Evolutionary conservation across 2,329 filamentous ascomycete genomes (phyloP).

Genomic region (Venturia nashicola): DNA sequence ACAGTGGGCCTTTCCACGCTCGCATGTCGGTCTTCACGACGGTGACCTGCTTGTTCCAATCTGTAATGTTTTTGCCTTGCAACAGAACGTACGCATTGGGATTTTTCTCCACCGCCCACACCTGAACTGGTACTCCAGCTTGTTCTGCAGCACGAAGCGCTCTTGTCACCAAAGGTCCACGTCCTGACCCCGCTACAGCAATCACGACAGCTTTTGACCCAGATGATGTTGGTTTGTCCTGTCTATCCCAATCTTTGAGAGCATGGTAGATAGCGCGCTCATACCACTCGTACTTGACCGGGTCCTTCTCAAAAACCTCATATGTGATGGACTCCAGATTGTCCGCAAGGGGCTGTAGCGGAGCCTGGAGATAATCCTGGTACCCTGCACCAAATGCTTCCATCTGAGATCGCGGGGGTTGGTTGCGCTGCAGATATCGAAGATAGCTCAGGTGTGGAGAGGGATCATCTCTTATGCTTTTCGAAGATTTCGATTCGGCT

Average conservation of each 20-base stretch:
- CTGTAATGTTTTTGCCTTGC: constrained; percentile 66
- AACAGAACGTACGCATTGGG: constrained; percentile 93
- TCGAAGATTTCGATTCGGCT: constrained; percentile 18
- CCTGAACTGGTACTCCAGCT: constrained; percentile 65
- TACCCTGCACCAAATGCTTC: constrained; percentile 59
- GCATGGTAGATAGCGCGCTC: constrained; percentile 74
- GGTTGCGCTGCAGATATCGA: constrained; percentile 69
- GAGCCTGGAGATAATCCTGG: constrained; percentile 93
- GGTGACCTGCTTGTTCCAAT: constrained; percentile 70
- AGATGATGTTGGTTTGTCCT: constrained; percentile 63
- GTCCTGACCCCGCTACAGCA: constrained; percentile 84
- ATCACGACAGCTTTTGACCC: constrained; percentile 61
- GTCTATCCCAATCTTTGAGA: constrained; percentile 62
- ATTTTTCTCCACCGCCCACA: constrained; percentile 96
- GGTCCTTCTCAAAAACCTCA: constrained; percentile 96
- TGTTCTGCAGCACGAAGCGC: constrained; percentile 67
- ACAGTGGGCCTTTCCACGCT: constrained; percentile 73
- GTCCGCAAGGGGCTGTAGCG: constrained; percentile 85
- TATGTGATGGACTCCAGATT: constrained; percentile 97
- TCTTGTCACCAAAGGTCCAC: constrained; percentile 82
- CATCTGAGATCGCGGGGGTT: constrained; percentile 51
- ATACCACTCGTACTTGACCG: constrained; percentile 96
- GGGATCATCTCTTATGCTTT: constrained; percentile 40
- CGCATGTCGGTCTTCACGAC: constrained; percentile 97
- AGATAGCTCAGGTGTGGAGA: constrained; percentile 68